A percentile compares a stretch with the other conserved stretches of the same genome.
Conservation (phyloP, 495 filamentous ascomycete genomes). For the Beverwykella pulmonaria region DNA sequence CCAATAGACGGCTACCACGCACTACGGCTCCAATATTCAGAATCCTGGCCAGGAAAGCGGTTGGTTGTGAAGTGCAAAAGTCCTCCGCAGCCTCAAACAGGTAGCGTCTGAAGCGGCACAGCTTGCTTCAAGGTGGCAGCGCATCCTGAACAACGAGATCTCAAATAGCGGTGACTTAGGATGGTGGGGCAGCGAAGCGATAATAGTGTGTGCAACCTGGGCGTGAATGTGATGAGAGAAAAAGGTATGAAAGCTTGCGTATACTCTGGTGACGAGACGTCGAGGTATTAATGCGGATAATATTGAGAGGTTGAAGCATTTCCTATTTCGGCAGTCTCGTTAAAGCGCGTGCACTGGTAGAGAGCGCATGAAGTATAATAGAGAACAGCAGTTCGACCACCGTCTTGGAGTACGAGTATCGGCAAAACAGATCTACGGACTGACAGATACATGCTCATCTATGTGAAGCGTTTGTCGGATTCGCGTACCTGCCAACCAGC, state of each 20-base stretch:
- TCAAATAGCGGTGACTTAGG: slow-evolving; percentile 14
- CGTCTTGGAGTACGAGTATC: not conserved
- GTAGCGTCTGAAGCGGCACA: slow-evolving; percentile 8
- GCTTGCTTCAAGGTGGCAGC: slow-evolving; percentile 9
- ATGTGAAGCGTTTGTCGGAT: slow-evolving; percentile 7
- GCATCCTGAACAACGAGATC: not conserved
- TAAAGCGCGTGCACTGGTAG: slow-evolving; percentile 1
- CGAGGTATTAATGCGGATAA: slow-evolving; percentile 25
- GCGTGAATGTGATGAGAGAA: slow-evolving; percentile 1
- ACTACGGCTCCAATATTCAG: not conserved
- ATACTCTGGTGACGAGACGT: slow-evolving; percentile 1
- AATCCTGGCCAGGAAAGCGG: not conserved
- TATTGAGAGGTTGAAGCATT: not conserved
- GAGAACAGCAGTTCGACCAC: slow-evolving; percentile 28
- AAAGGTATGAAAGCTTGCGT: slow-evolving; percentile 15
- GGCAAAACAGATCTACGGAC: not conserved
- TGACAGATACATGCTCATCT: slow-evolving; percentile 7
- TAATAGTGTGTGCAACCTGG: not conserved
- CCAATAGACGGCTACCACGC: not conserved
- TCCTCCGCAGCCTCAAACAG: slow-evolving; percentile 4
- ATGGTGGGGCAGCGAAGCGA: not conserved
- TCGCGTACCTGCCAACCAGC: slow-evolving; percentile 10
- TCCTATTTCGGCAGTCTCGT: slow-evolving; percentile 8
- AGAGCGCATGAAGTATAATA: slow-evolving; percentile 12
- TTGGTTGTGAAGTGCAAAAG: not conserved